Base-by-base conservation (phyloP, 257 asterid species). In the Lycium ferocissimum region DNA sequence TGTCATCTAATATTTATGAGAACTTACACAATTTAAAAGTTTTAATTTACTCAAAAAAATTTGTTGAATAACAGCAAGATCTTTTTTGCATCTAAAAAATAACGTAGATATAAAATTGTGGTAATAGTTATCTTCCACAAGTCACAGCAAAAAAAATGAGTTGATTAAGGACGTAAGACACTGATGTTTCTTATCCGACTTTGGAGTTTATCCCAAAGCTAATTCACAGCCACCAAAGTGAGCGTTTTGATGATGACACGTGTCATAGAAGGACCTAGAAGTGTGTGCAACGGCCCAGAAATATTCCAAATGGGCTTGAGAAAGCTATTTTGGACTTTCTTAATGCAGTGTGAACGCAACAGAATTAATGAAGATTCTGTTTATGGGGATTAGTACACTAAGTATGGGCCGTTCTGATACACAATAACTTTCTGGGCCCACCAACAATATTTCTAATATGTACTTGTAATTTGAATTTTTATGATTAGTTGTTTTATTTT, bases 151-250 rank as follows among this genome's bases (percentile, higher is more conserved):
- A 5, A 37, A 66, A 9, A 47, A 62, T 49, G 80, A 62, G 35
- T 58, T 61, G 49, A 82, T 67, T 88, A 88, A 33, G 89, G 85
- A 84, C 37, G 85, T 82, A 35, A 85, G 33, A 82, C 82, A 20
- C 43, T 18, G 7, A 3, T 66, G 53, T 71, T 79, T 79, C 91
- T 91, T 90, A 89, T 89, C 92, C 78, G 33, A 38, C 5, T 79
- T 86, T 90, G 89, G 91, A 83, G 87, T 84, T 85, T 89, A 92
- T 89, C 92, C 81, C 75, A 7, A 6, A 69, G 87, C 57, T 13
- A 67, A 38, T 1, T 9, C 37, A 67, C 22, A 11, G 22, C 87
- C 22, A 56, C 57, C 1, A 9, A 17, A 85, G 47, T 75, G 61
- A 49, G 61, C 85, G 83, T 1, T 81, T 6, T 0, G 38, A 84